Percentiles rank a stretch among this genome's conserved stretches.
Conservation (phyloP, 2,329 filamentous ascomycete species). For the Aspergillus piperis region DNA sequence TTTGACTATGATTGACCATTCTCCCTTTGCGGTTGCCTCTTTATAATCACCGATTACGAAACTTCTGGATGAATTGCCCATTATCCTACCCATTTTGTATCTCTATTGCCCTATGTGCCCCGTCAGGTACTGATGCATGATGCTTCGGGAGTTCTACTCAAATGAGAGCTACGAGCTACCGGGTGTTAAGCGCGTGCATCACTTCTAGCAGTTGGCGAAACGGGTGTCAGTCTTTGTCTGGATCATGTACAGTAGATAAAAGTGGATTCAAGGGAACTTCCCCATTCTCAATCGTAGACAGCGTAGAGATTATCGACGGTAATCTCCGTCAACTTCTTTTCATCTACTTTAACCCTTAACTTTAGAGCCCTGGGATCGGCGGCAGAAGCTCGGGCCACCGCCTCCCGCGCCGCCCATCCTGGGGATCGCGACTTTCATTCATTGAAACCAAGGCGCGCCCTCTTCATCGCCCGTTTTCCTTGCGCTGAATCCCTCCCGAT, state of each 20-base stretch:
- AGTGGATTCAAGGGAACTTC: constrained; percentile 1
- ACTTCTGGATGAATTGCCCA: constrained; percentile 3
- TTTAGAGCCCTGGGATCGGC: constrained; percentile 6
- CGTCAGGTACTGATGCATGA: not conserved
- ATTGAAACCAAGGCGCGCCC: constrained; percentile 26
- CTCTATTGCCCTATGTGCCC: not conserved
- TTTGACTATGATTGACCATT: not conserved
- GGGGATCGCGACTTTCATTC: constrained; percentile 42
- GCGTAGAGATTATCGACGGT: not conserved
- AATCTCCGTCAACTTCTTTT: too few relatives aligned
- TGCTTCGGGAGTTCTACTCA: not conserved
- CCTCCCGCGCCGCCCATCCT: constrained; percentile 26
- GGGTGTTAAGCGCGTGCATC: not conserved
- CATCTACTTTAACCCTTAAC: too few relatives aligned
- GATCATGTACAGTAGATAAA: constrained; percentile 22
- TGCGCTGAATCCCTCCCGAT: not conserved
- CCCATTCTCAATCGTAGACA: not conserved
- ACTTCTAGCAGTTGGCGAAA: not conserved
- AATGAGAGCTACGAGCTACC: not conserved
- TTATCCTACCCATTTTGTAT: constrained; percentile 2
- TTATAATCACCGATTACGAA: constrained; percentile 10
- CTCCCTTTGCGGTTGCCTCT: constrained; percentile 7
- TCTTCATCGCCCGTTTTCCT: constrained; percentile 20
- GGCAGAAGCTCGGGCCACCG: constrained; percentile 39
- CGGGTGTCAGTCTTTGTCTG: not conserved